A percentile compares a stretch with the other conserved stretches of the same genome.
Conservation (phyloP, 768 basidiomycete genomes). For the Crucibulum laeve region DNA sequence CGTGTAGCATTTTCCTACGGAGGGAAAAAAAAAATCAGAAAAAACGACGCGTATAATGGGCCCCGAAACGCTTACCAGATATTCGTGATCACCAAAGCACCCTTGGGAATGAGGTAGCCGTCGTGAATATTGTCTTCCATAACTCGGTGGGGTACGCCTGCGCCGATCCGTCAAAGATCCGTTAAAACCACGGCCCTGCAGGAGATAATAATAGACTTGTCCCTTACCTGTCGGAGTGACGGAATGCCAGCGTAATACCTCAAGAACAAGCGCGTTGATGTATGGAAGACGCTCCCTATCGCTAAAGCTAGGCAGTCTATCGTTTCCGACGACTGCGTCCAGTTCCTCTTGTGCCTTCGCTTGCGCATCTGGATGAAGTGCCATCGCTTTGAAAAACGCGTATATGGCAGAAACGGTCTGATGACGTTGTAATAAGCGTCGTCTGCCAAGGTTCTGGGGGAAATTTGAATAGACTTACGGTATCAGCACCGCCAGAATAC, state of each 20-base stretch:
- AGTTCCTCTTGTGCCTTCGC: conserved; percentile 38
- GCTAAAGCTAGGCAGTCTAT: conserved; percentile 32
- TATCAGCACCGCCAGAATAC: conserved; percentile 44
- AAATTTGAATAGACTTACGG: conserved; percentile 16
- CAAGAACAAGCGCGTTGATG: conserved; percentile 31
- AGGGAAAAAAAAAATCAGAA: too few species aligned
- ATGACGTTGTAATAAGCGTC: not conserved
- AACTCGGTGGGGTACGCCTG: conserved; percentile 35
- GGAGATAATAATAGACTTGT: not conserved
- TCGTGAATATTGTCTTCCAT: conserved; percentile 38
- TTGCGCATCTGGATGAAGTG: conserved; percentile 31
- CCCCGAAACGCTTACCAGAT: conserved; percentile 19
- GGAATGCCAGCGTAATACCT: conserved; percentile 30
- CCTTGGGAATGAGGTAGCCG: conserved; percentile 41
- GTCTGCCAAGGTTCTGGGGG: not conserved
- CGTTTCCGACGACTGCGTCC: conserved; percentile 33
- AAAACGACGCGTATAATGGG: too few species aligned
- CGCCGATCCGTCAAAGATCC: conserved; percentile 2
- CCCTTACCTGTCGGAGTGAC: conserved; percentile 26
- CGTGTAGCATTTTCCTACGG: conserved; percentile 35
- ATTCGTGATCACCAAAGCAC: conserved; percentile 27
- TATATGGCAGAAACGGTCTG: conserved; percentile 35
- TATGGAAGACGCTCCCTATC: conserved; percentile 38
- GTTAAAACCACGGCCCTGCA: conserved; percentile 5
- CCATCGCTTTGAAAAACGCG: conserved; percentile 36